Evolutionary conservation across 371 early-diverging fungal species (phyloP).

Genomic region (Batrachochytrium dendrobatidis): DNA sequence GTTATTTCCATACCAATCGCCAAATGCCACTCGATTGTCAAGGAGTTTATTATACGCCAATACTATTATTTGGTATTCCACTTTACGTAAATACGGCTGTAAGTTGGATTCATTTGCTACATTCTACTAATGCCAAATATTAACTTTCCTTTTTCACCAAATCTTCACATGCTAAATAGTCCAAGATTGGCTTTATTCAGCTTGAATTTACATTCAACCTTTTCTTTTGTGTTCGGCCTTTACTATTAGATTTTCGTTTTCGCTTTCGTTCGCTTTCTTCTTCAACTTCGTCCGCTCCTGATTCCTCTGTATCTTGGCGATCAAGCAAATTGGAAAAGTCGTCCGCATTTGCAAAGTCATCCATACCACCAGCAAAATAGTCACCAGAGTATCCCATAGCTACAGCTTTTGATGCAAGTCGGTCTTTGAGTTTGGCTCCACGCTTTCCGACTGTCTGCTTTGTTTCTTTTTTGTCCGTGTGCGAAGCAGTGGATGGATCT

Average conservation of each 20-base stretch:
- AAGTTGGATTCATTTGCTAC: no score
- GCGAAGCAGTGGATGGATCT: constrained; percentile 15
- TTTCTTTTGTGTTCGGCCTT: no score
- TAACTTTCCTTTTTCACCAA: no score
- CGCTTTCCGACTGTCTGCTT: constrained; percentile 32
- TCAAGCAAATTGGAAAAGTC: constrained; percentile 29
- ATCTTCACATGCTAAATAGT: no score
- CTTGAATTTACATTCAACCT: no score
- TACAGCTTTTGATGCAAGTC: constrained; percentile 22
- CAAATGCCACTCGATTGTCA: no score
- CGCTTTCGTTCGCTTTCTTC: neutral
- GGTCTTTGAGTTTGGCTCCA: constrained; percentile 7
- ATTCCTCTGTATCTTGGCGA: constrained; percentile 15
- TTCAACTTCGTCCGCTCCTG: neutral
- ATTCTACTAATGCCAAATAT: no score
- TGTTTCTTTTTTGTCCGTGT: constrained; percentile 43
- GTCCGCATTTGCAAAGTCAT: constrained; percentile 31
- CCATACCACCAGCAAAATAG: constrained; percentile 25
- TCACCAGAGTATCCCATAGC: constrained; percentile 36
- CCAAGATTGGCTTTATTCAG: no score
- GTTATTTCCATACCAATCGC: no score
- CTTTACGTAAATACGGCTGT: no score
- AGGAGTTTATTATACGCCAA: no score
- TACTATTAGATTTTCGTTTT: neutral
- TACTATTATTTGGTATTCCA: no score